Base-by-base conservation (phyloP, 257 asterid species). In the Solanum paucissectum region DNA sequence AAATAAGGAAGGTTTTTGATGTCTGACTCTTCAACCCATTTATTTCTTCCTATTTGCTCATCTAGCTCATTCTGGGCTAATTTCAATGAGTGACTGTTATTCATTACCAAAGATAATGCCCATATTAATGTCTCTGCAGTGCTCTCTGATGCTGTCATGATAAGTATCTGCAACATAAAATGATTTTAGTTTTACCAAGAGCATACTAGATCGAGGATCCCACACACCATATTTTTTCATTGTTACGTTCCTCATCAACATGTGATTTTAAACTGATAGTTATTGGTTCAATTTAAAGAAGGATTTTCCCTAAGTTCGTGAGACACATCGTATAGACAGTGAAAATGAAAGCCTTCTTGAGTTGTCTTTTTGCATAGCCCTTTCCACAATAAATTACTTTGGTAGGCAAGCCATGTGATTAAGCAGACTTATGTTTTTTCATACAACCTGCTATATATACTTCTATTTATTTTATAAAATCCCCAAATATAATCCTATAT, bases 71-170 rank as follows among this genome's bases (percentile, higher is more conserved):
- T 86, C 64, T 92, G 94, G 44, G 90, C 95, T 9, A 9, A 6
- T 55, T 88, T 68, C 13, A 93, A 16, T 75, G 60, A n/a, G 1
- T 23, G 21, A 0, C 13, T 89, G 42, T 92, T 88, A 91, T 94
- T 92, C 42, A 94, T 83, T 29, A 93, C 85, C 46, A 94, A 49
- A 37, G 98, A 94, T 6, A 91, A 10, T 20, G 93, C 91, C 97
- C 95, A 94, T 83, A 88, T 93, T 32, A 94, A 44, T 3, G 95
- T 92, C 85, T 87, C 93, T 2, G 94, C 86, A 0, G 95, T 93
- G 91, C 94, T 94, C 44, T 94, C 96, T 6, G 94, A 91, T 16
- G 92, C 95, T 1, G 95, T 90, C 85, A 93, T 9, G 33, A 93
- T 88, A 2, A 94, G 90, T 21, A 83, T 90, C 95, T 94, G 92